Percentiles rank a stretch among this genome's conserved stretches.
These are phyloP conservation scores for Dioscorea dumetorum DNA, from an alignment of 106 monocot species.

Conservation along the genomic window DNA sequence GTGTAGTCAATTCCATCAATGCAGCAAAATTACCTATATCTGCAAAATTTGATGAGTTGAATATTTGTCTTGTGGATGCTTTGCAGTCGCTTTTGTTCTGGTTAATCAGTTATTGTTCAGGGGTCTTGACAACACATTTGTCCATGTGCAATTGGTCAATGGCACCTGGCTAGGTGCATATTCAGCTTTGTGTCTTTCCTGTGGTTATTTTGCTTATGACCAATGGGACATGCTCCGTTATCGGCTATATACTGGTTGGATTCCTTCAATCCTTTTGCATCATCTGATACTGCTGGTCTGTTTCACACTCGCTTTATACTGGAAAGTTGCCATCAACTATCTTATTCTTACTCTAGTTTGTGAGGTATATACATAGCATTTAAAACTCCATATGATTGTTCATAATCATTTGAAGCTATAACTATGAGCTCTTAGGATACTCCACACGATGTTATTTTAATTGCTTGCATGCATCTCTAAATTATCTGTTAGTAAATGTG, in stretches of 20 bases:
- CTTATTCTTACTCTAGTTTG: conserved; percentile 87
- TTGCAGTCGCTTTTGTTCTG: conserved; percentile 75
- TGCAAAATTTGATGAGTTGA: not conserved
- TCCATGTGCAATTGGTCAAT: conserved; percentile 60
- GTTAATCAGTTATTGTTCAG: conserved; percentile 48
- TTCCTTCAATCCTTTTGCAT: conserved; percentile 87
- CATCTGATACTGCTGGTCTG: conserved; percentile 85
- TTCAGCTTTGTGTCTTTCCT: conserved; percentile 80
- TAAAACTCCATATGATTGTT: too few relatives aligned
- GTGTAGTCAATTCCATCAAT: too few relatives aligned
- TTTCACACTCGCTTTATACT: conserved; percentile 84
- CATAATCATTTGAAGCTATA: too few relatives aligned
- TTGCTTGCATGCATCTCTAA: too few relatives aligned
- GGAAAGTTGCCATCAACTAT: conserved; percentile 91
- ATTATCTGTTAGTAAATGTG: too few relatives aligned
- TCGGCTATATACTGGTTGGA: conserved; percentile 81
- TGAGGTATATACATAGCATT: conserved; percentile 51
- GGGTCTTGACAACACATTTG: conserved; percentile 49
- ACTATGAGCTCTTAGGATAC: too few relatives aligned
- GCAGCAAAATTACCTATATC: too few relatives aligned
- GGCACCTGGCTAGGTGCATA: conserved; percentile 81
- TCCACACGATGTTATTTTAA: too few relatives aligned
- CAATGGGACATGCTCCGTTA: conserved; percentile 88
- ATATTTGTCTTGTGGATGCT: not conserved
- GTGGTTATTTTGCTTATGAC: conserved; percentile 99